Base-by-base conservation (phyloP, 2,329 filamentous ascomycete species). In the Dendrostoma leiphaemia region DNA sequence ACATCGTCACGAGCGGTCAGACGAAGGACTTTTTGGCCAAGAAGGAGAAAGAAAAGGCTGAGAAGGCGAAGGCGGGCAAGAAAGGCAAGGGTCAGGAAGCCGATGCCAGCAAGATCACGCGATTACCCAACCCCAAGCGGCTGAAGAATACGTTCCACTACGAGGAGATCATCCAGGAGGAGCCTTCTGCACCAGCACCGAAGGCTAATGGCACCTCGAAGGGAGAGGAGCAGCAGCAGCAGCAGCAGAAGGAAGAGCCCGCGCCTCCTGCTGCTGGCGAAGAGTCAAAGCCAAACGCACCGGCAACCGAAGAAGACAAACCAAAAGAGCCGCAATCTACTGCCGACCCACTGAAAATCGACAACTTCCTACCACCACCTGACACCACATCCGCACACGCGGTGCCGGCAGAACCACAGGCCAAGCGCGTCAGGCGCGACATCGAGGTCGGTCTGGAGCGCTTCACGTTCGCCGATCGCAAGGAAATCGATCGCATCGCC, bases 1-100 rank as follows among this genome's bases (percentile, higher is more conserved):
- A 82, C 61, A 92, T 94, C 60, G 89, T 94, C 32, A 88, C 88
- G 1, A 88, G 85, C 62, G 90, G 90, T 29, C 89, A 91, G 68
- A 90, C 90, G 62, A 84, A 85, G 62, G 90, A 94, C 63, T 93
- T 91, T 63, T 74, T 94, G 6, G 90, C 89, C 9, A 89, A 90
- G 71, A 91, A 90, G 68, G 89, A 93, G 65, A 88, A 85, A 66
- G 88, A 92, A 65, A 92, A 90, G 76, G 77, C 79, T 5, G 85
- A 88, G 57, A 86, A 83, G 69, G 75, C 72, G 3, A 80, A 81
- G 55, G 75, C 79, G 21, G 83, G 80, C 61, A 88, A 87, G 64
- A 78, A 79, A 38, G 78, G 74, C 21, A 84, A 86, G 62, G 80
- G 19, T 5, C 80, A 83, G 64, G 82, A 85, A 28, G 74, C 64